These are phyloP conservation scores for Globisporangium cederbergense DNA, from an alignment of 352 stramenopile species.

Conservation along the genomic window DNA sequence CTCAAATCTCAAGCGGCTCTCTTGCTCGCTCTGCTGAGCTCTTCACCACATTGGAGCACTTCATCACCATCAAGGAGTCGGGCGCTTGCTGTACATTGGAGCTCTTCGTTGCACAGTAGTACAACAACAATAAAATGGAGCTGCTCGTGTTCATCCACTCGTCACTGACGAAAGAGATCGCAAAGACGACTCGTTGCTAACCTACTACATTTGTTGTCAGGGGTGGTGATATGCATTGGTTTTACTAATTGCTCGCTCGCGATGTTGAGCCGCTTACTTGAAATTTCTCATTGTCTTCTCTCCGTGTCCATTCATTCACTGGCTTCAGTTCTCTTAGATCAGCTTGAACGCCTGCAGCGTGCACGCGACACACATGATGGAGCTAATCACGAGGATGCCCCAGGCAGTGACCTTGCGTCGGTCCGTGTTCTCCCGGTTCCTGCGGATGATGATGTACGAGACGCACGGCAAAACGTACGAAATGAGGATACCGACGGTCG, in stretches of 20 bases:
- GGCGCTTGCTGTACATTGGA: too few relatives aligned
- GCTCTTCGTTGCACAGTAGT: too few relatives aligned
- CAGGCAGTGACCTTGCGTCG: slow-evolving; percentile 68
- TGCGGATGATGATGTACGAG: slow-evolving; percentile 84
- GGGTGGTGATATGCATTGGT: neutral
- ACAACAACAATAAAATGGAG: too few relatives aligned
- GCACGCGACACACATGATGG: slow-evolving; percentile 67
- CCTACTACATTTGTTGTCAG: neutral
- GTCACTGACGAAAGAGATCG: neutral
- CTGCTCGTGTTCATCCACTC: neutral
- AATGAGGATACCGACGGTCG: slow-evolving; percentile 81
- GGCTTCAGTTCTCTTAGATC: slow-evolving; percentile 3
- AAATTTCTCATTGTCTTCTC: neutral
- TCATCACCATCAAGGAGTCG: neutral
- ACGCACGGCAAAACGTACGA: slow-evolving; percentile 87
- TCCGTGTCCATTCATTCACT: neutral
- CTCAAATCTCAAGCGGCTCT: neutral
- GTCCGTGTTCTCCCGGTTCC: slow-evolving; percentile 62
- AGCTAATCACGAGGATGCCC: slow-evolving; percentile 72
- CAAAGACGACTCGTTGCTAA: neutral
- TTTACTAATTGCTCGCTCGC: neutral
- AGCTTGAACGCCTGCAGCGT: slow-evolving; percentile 55
- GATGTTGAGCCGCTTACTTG: neutral
- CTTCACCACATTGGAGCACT: neutral
- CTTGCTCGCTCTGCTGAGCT: neutral